These are phyloP conservation scores for Silybum marianum DNA, from an alignment of 129 eudicot genomes.

Conservation along the genomic window DNA sequence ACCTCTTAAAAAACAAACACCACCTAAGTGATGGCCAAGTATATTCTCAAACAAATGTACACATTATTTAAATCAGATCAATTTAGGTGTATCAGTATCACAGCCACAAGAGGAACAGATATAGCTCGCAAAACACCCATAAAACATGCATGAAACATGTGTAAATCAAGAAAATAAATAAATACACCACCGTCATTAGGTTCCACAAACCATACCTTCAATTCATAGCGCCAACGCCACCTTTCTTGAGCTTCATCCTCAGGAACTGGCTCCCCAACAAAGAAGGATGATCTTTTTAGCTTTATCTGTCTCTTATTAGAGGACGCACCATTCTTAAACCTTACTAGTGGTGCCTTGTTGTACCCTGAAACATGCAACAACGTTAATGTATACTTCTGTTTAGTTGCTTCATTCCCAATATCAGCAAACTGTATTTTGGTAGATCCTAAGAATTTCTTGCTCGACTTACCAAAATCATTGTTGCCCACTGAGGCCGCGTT, in stretches of 20 bases:
- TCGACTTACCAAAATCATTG: constrained; percentile 15
- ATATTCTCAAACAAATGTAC: not conserved
- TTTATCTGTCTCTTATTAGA: constrained; percentile 23
- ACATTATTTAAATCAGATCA: not conserved
- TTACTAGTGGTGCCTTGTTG: not conserved
- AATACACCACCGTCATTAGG: not conserved
- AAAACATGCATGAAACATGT: constrained; percentile 12
- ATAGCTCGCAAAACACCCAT: not conserved
- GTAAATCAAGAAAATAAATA: not conserved
- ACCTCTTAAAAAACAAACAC: no score
- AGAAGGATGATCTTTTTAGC: constrained; percentile 28
- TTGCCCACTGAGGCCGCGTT: not conserved
- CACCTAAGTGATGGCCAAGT: not conserved
- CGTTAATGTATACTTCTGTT: not conserved
- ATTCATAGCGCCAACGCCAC: constrained; percentile 83
- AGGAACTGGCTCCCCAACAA: constrained; percentile 69
- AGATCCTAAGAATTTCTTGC: constrained; percentile 33
- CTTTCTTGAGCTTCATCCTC: constrained; percentile 66
- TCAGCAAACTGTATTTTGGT: constrained; percentile 15
- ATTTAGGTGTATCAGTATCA: not conserved
- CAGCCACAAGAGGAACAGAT: not conserved
- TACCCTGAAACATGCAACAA: constrained; percentile 15
- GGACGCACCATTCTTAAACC: not conserved
- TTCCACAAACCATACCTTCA: constrained; percentile 56
- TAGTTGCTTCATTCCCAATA: constrained; percentile 4